phyloP scores from a whole-genome alignment of 768 basidiomycete species.

The Psilocybe cubensis region DNA sequence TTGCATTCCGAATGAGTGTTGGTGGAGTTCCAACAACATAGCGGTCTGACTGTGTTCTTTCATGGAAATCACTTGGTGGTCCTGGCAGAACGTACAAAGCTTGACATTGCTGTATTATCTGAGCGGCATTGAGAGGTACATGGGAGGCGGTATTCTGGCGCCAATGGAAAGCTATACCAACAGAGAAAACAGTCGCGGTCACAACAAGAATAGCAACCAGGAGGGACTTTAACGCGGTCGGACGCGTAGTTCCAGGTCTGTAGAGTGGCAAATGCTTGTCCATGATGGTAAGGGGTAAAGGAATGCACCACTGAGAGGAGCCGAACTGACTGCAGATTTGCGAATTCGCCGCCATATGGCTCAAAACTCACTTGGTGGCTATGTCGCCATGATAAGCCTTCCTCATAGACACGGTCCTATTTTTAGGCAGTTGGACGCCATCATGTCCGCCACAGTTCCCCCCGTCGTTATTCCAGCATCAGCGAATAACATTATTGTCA shows the following conservation, averaged over 20 bases:
- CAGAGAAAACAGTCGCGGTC: constrained; percentile 27
- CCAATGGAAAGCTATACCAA: constrained; percentile 26
- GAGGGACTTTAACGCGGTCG: constrained; percentile 22
- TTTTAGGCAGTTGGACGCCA: constrained; percentile 25
- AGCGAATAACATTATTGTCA: constrained; percentile 68
- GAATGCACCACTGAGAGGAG: background rate
- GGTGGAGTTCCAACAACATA: constrained; percentile 64
- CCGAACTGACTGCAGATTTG: background rate
- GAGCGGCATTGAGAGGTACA: constrained; percentile 40
- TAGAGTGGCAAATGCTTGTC: constrained; percentile 34
- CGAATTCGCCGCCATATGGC: constrained; percentile 19
- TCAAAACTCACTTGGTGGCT: background rate
- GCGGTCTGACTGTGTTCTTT: constrained; percentile 56
- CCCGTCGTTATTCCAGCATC: constrained; percentile 68
- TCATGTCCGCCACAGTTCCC: constrained; percentile 32
- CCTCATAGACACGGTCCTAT: no score
- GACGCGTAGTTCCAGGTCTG: constrained; percentile 13
- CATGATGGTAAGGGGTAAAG: constrained; percentile 25
- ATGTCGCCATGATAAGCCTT: background rate
- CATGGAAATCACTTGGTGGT: constrained; percentile 45
- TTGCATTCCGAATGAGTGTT: constrained; percentile 73
- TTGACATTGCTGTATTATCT: constrained; percentile 55
- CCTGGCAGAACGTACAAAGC: constrained; percentile 48
- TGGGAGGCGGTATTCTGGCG: constrained; percentile 14
- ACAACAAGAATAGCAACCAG: constrained; percentile 27